Percentiles rank a stretch among this genome's conserved stretches.
Evolutionary conservation across 2,329 filamentous ascomycete species (phyloP).

Genomic region (Colletotrichum horii): DNA sequence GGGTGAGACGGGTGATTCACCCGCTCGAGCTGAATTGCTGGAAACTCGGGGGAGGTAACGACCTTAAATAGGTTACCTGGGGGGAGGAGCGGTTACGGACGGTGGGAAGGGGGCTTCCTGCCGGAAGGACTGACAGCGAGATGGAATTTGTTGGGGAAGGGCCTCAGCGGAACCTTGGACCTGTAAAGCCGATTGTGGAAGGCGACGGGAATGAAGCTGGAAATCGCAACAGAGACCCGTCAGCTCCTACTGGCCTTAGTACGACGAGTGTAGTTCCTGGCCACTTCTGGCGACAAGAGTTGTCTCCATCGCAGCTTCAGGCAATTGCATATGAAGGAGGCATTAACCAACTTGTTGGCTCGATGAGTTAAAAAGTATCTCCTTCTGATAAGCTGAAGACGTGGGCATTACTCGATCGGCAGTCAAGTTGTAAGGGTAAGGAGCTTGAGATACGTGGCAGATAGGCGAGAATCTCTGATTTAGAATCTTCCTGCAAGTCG

Average conservation of each 20-base stretch:
- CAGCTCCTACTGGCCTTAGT: no score
- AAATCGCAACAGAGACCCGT: not conserved
- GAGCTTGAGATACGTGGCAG: no score
- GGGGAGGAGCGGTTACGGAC: not conserved
- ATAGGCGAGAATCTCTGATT: no score
- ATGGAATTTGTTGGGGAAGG: not conserved
- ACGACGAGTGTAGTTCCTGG: not conserved
- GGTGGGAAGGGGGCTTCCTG: not conserved
- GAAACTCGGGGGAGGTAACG: not conserved
- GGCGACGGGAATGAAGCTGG: rapidly evolving
- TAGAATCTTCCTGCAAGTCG: no score
- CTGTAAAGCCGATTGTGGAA: not conserved
- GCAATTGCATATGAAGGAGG: no score
- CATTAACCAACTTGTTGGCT: no score
- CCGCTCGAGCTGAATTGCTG: not conserved
- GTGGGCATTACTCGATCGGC: no score
- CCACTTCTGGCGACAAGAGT: not conserved
- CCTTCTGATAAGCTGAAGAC: no score
- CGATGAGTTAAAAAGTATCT: no score
- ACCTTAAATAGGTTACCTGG: not conserved
- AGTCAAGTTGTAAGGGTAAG: no score
- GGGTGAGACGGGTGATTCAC: not conserved
- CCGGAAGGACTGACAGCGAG: not conserved
- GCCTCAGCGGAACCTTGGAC: not conserved
- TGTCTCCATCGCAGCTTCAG: not conserved